Conservation (phyloP, 2,329 filamentous ascomycete species). For the Fusarium oligoseptatum region DNA sequence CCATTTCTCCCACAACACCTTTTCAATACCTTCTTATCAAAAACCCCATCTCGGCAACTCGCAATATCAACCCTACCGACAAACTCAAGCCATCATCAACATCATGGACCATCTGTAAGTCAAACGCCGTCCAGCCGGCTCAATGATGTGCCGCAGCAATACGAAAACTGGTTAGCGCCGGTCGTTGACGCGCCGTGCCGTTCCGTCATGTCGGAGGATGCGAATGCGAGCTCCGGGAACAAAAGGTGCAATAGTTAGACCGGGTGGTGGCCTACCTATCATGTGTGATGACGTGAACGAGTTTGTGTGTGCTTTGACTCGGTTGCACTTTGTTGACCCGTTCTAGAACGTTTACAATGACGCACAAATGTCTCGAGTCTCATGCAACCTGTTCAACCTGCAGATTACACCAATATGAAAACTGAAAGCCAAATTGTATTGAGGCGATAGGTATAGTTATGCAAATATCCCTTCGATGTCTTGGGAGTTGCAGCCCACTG, state of each 20-base stretch:
- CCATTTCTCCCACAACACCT: neutral
- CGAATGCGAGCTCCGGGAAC: slow-evolving; percentile 29
- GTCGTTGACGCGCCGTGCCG: neutral
- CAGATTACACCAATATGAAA: neutral
- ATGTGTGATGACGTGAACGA: neutral
- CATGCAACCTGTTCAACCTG: neutral
- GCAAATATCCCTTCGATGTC: slow-evolving; percentile 35
- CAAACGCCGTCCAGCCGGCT: neutral
- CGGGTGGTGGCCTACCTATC: neutral
- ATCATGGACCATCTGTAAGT: neutral
- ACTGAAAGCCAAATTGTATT: slow-evolving; percentile 18
- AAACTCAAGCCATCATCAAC: slow-evolving; percentile 1
- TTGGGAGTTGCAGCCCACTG: slow-evolving; percentile 44
- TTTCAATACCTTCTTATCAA: neutral
- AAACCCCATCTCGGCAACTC: neutral
- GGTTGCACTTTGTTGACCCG: neutral
- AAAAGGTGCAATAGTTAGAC: neutral
- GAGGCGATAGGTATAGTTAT: slow-evolving; percentile 40
- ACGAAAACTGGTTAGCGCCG: slow-evolving; percentile 41
- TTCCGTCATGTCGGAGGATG: neutral
- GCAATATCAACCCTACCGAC: neutral
- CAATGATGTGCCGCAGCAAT: slow-evolving; percentile 25
- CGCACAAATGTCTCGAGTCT: neutral
- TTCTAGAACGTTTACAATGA: slow-evolving; percentile 6
- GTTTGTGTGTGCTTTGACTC: neutral